Conservation (phyloP, 2,329 filamentous ascomycete genomes). For the Ophiosphaerella korrae region DNA sequence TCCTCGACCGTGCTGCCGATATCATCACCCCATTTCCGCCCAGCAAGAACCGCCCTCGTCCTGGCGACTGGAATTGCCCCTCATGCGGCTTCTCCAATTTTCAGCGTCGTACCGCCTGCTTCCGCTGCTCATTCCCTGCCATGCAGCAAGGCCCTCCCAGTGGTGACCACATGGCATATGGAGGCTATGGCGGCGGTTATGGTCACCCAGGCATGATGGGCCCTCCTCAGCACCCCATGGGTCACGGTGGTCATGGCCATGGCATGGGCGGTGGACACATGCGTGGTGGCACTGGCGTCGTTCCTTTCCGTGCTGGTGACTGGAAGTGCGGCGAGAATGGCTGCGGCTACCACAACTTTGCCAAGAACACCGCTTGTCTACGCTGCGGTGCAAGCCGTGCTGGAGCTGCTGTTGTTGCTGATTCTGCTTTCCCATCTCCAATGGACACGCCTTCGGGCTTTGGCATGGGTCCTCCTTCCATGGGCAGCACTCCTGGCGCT, state of each 20-base stretch:
- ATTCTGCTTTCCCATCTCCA: conserved; percentile 86
- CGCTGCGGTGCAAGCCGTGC: conserved; percentile 94
- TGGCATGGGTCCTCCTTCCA: conserved; percentile 84
- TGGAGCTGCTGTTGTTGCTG: conserved; percentile 90
- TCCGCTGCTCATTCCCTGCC: conserved; percentile 98
- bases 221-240: conserved; percentile 70
- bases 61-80: conserved; percentile 98
- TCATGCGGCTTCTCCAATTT: conserved; percentile 99
- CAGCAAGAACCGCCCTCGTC: conserved; percentile 95
- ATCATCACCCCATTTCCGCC: conserved; percentile 97
- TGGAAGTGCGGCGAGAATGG: conserved; percentile 99
- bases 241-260: conserved; percentile 53
- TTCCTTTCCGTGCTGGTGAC: conserved; percentile 96
- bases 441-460: conserved; percentile 87
- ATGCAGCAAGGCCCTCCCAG: conserved; percentile 75
- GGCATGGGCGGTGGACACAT: conserved; percentile 60
- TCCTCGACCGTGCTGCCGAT: conserved; percentile 92
- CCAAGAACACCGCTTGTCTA: conserved; percentile 97
- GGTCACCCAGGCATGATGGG: conserved; percentile 66
- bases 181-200: conserved; percentile 48
- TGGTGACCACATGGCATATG: conserved; percentile 72
- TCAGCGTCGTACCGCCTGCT: conserved; percentile 96
- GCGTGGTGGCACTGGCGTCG: conserved; percentile 79
- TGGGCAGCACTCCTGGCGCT: conserved; percentile 72
- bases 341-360: conserved; percentile 98